Percentiles rank a stretch among this genome's conserved stretches.
phyloP scores from a whole-genome alignment of 2,329 filamentous ascomycete species.

The Dothistroma pini region DNA sequence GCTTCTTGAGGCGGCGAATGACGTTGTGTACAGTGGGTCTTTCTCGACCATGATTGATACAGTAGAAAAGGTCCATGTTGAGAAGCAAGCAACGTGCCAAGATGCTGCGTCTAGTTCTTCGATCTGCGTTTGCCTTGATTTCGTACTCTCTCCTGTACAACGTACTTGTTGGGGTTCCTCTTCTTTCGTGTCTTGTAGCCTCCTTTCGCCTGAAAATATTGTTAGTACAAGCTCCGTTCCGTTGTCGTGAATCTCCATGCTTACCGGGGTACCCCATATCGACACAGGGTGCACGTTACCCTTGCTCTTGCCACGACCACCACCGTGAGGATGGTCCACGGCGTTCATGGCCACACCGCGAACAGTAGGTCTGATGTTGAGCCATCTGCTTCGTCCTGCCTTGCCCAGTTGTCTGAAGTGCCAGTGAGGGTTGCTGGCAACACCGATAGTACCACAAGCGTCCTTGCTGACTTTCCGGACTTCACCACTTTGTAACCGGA shows the following conservation, averaged over 20 bases:
- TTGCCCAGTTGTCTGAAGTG: conserved; percentile 91
- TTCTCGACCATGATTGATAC: too few relatives aligned
- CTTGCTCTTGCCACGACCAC: conserved; percentile 99
- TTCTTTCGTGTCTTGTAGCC: conserved; percentile 89
- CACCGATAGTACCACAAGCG: conserved; percentile 89
- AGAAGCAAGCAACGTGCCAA: too few relatives aligned
- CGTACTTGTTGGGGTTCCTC: conserved; percentile 86
- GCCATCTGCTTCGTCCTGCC: conserved; percentile 86
- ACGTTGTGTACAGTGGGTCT: too few relatives aligned
- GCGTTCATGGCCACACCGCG: conserved; percentile 99
- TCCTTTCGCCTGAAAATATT: conserved; percentile 60
- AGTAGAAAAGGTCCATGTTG: too few relatives aligned
- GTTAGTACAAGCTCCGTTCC: conserved; percentile 18
- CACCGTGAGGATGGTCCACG: conserved; percentile 96
- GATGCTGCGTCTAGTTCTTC: conserved; percentile 23
- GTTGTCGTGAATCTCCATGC: conserved; percentile 39
- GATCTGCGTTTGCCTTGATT: conserved; percentile 84
- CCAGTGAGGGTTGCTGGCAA: conserved; percentile 89
- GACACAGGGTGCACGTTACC: conserved; percentile 92
- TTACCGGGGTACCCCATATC: conserved; percentile 92
- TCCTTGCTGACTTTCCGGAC: conserved; percentile 84
- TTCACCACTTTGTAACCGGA: conserved; percentile 89
- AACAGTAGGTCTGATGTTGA: conserved; percentile 92
- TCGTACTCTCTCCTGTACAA: conserved; percentile 76
- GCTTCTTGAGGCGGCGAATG: too few relatives aligned